Conservation (phyloP, 1,139 yeast genomes). For the Taphrina pruni region DNA sequence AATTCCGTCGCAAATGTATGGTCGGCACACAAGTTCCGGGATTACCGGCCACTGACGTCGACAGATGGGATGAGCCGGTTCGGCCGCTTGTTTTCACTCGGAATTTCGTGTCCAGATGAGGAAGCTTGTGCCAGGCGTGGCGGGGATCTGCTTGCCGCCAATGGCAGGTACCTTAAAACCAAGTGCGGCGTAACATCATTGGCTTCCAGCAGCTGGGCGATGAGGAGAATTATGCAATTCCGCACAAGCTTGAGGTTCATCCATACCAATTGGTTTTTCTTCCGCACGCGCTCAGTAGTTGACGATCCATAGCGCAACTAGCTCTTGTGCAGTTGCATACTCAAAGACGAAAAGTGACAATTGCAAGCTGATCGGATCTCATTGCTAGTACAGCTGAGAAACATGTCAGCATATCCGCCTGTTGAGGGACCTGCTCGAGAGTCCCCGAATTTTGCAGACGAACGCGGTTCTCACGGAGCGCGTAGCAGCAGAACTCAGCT, state of each 20-base stretch:
- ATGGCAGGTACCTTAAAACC: neutral
- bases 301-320: too few relatives aligned
- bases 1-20: too few relatives aligned
- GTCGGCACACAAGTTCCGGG: neutral
- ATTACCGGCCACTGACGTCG: conserved; percentile 4
- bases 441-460: neutral
- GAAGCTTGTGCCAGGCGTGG: neutral
- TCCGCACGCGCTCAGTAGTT: too few relatives aligned
- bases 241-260: neutral
- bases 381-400: neutral
- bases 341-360: too few relatives aligned
- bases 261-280: too few relatives aligned
- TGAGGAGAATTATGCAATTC: conserved; percentile 10
- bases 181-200: neutral
- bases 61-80: conserved; percentile 2
- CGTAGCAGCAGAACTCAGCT: conserved; percentile 2
- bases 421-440: neutral
- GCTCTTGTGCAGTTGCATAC: too few relatives aligned
- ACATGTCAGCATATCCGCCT: neutral
- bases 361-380: too few relatives aligned
- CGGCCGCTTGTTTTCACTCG: conserved; percentile 1
- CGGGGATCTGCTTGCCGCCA: neutral
- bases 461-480: neutral
- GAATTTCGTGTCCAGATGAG: too few relatives aligned
- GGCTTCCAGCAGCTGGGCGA: neutral